These are phyloP conservation scores for Phaeolepiota aurea DNA, from an alignment of 768 basidiomycete species.

Conservation along the genomic window DNA sequence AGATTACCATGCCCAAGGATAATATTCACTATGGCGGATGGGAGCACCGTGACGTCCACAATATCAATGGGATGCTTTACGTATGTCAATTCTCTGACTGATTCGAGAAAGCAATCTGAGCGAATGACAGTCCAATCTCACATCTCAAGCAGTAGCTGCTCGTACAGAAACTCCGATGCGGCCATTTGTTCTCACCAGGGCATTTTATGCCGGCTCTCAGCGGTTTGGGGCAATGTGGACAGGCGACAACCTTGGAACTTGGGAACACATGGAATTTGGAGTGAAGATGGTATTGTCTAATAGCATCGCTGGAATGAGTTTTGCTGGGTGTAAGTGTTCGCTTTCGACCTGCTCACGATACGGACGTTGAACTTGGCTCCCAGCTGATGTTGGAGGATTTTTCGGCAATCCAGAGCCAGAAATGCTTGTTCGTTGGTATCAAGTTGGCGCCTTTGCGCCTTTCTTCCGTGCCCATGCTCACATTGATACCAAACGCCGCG, in stretches of 20 bases:
- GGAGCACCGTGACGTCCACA: slow-evolving; percentile 98
- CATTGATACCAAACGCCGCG: slow-evolving; percentile 94
- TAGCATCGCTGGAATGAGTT: slow-evolving; percentile 85
- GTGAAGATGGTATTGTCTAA: slow-evolving; percentile 90
- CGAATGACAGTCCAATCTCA: slow-evolving; percentile 63
- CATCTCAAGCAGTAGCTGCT: slow-evolving; percentile 67
- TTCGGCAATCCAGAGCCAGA: slow-evolving; percentile 94
- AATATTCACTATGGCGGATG: slow-evolving; percentile 85
- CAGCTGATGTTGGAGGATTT: slow-evolving; percentile 98
- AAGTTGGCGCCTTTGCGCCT: slow-evolving; percentile 88
- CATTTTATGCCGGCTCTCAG: slow-evolving; percentile 94
- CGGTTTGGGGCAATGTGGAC: slow-evolving; percentile 98
- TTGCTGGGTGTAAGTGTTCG: slow-evolving; percentile 72
- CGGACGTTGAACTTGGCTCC: slow-evolving; percentile 5
- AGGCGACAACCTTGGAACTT: slow-evolving; percentile 94
- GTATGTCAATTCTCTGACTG: slow-evolving; percentile 23
- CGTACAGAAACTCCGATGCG: slow-evolving; percentile 72
- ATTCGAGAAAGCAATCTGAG: not conserved
- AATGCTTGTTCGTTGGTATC: slow-evolving; percentile 96
- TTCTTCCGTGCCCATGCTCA: slow-evolving; percentile 99
- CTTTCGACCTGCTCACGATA: not conserved
- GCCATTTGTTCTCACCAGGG: slow-evolving; percentile 92
- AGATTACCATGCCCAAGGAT: slow-evolving; percentile 68
- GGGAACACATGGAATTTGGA: slow-evolving; percentile 95
- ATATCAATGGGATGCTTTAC: slow-evolving; percentile 94